Evolutionary conservation across 2,329 filamentous ascomycete species (phyloP).

Genomic region (Chaetomium sp.): DNA sequence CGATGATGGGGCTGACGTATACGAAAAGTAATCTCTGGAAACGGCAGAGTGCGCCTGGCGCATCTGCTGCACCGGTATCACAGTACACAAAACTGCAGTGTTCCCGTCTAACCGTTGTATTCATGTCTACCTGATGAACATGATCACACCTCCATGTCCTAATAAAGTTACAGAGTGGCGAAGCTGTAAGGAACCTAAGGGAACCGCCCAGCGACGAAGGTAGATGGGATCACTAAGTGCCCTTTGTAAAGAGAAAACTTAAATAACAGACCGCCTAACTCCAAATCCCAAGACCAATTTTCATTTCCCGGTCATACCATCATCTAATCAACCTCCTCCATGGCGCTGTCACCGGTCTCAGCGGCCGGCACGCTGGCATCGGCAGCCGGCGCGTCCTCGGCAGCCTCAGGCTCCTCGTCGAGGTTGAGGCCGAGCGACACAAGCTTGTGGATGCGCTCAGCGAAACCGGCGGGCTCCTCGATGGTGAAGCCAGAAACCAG

Average conservation of each 20-base stretch:
- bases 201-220: constrained; percentile 14
- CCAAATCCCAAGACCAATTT: constrained; percentile 37
- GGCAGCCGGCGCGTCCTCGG: constrained; percentile 48
- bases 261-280: constrained; percentile 30
- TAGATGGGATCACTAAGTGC: constrained; percentile 27
- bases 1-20: too few relatives aligned
- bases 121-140: constrained; percentile 23
- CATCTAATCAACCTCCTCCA: constrained; percentile 98
- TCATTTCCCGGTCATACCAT: constrained; percentile 29
- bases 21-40: too few relatives aligned
- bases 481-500: constrained; percentile 99
- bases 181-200: constrained; percentile 17
- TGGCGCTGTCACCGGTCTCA: constrained; percentile 79
- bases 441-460: constrained; percentile 99
- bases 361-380: constrained; percentile 52
- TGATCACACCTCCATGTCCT: constrained; percentile 16
- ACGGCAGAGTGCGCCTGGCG: too few relatives aligned
- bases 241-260: constrained; percentile 6
- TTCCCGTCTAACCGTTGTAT: constrained; percentile 18
- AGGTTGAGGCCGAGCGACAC: constrained; percentile 97
- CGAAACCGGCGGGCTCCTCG: constrained; percentile 95
- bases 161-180: constrained; percentile 24
- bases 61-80: not conserved
- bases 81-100: not conserved
- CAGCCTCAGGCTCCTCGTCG: constrained; percentile 81